Conservation (phyloP, 2,329 filamentous ascomycete genomes). For the Ophiostoma fasciatum region DNA sequence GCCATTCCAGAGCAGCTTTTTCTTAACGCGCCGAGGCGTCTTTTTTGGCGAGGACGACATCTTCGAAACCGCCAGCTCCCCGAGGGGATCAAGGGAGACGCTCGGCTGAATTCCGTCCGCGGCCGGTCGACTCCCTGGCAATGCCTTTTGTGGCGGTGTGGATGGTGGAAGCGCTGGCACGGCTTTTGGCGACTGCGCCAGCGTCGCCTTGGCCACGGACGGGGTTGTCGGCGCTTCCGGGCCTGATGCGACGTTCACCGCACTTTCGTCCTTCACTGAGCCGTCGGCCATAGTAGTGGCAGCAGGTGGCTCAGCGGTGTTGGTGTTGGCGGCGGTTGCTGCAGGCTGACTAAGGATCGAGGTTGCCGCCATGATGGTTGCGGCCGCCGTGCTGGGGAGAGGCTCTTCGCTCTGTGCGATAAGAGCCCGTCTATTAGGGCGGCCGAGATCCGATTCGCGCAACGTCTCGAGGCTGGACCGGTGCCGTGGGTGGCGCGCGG, state of each 20-base stretch:
- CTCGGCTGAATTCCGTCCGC: neutral
- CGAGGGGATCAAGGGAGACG: slow-evolving; percentile 1
- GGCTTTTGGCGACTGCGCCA: too few species aligned
- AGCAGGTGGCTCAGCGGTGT: neutral
- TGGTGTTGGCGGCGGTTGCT: neutral
- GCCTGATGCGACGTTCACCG: neutral
- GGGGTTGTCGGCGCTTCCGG: slow-evolving; percentile 1
- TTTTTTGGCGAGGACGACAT: slow-evolving; percentile 19
- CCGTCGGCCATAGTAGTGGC: neutral
- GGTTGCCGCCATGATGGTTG: slow-evolving; percentile 4
- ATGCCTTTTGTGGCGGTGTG: slow-evolving; percentile 2
- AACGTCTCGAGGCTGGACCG: slow-evolving; percentile 44
- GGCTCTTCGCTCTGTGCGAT: neutral
- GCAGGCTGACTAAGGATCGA: neutral
- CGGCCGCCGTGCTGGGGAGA: neutral
- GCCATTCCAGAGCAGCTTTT: slow-evolving; percentile 60
- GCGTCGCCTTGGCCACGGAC: neutral
- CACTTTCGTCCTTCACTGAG: too few species aligned
- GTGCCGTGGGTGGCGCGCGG: slow-evolving; percentile 26
- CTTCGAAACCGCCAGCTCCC: slow-evolving; percentile 4
- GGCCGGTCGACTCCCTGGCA: neutral
- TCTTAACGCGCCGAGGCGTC: slow-evolving; percentile 45
- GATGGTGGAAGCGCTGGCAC: neutral
- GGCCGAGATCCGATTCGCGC: slow-evolving; percentile 22
- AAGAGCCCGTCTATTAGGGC: slow-evolving; percentile 5